Percentiles rank a stretch among this genome's conserved stretches.
Evolutionary conservation across 1,139 yeast genomes (phyloP).

Genomic region (Zygosaccharomyces sapae): DNA sequence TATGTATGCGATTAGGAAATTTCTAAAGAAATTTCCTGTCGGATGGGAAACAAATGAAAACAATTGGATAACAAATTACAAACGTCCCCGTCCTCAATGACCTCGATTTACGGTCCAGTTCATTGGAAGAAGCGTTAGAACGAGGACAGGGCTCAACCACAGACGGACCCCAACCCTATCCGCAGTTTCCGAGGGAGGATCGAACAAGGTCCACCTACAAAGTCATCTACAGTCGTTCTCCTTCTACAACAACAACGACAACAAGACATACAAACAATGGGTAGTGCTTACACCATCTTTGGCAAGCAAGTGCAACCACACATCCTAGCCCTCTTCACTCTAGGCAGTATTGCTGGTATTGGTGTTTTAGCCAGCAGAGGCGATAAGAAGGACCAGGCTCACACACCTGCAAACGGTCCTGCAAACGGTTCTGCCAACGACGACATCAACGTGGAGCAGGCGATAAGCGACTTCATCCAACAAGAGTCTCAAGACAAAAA

Average conservation of each 20-base stretch:
- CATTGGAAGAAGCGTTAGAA: conserved; percentile 6
- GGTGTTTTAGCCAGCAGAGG: conserved; percentile 35
- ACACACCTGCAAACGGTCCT: too few species aligned
- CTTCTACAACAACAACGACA: background rate
- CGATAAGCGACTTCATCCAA: conserved; percentile 41
- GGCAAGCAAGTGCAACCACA: conserved; percentile 66
- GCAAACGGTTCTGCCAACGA: conserved; percentile 40
- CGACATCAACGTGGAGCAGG: conserved; percentile 61
- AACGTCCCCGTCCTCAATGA: background rate
- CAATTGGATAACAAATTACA: background rate
- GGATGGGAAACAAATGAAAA: background rate
- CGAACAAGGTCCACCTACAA: background rate
- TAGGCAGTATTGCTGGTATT: conserved; percentile 38
- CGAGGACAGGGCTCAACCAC: too few species aligned
- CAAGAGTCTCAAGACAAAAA: conserved; percentile 20
- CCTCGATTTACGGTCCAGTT: background rate
- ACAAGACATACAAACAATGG: conserved; percentile 41
- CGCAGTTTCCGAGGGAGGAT: background rate
- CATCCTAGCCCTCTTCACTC: conserved; percentile 37
- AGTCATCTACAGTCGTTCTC: background rate
- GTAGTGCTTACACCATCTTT: conserved; percentile 57
- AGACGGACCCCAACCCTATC: background rate
- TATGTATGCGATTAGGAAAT: background rate
- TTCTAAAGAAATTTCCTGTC: background rate
- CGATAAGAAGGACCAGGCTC: conserved; percentile 39